Evolutionary conservation across 805 yeast species (phyloP).

Genomic region (baker's yeast (Saccharomyces cerevisiae)): DNA sequence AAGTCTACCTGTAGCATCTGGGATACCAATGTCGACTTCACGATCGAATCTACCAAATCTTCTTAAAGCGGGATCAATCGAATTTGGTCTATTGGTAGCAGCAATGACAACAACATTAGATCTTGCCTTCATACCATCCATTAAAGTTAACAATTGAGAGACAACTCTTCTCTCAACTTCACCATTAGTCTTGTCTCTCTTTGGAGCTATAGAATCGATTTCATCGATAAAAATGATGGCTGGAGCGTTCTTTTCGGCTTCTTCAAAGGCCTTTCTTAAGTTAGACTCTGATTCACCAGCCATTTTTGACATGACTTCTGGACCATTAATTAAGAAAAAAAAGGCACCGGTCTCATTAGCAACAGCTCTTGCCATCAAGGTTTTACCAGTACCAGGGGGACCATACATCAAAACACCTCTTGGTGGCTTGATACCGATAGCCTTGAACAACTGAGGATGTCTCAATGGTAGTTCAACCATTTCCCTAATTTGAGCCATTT

Average conservation of each 20-base stretch:
- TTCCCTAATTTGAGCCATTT: constrained; percentile 98
- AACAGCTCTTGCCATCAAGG: constrained; percentile 98
- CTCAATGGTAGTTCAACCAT: constrained; percentile 95
- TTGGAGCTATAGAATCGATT: constrained; percentile 97
- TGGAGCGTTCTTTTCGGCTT: constrained; percentile 98
- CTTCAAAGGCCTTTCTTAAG: constrained; percentile 95
- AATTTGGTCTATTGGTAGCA: constrained; percentile 78
- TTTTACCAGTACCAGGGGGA: constrained; percentile 99
- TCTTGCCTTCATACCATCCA: constrained; percentile 99
- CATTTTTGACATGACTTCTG: constrained; percentile 99
- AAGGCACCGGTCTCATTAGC: constrained; percentile 99
- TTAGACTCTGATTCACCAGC: constrained; percentile 99
- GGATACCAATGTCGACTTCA: constrained; percentile 87
- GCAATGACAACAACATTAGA: constrained; percentile 97
- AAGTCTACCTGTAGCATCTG: constrained; percentile 96
- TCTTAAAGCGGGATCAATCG: constrained; percentile 72
- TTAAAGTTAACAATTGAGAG: constrained; percentile 89
- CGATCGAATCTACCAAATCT: constrained; percentile 87
- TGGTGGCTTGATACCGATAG: constrained; percentile 98
- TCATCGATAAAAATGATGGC: constrained; percentile 96
- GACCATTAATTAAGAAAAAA: constrained; percentile 96
- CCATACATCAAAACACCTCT: constrained; percentile 97
- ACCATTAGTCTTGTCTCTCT: constrained; percentile 99
- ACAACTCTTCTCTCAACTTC: constrained; percentile 99
- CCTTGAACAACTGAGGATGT: constrained; percentile 96